Base-by-base conservation (phyloP, 2,329 filamentous ascomycete genomes). In the Nemania abortiva region DNA sequence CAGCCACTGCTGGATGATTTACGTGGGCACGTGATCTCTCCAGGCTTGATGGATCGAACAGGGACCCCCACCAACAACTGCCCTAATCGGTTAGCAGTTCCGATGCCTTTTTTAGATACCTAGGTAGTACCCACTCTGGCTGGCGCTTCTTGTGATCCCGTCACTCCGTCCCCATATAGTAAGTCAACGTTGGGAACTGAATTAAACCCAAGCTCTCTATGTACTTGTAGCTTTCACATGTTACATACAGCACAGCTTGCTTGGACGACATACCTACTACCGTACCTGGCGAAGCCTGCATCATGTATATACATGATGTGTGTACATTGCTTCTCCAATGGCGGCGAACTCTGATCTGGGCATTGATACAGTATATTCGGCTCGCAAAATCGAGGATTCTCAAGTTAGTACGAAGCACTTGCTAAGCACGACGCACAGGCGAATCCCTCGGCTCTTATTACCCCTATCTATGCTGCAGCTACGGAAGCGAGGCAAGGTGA, bases 401-500 rank as follows among this genome's bases (percentile, higher is more conserved):
- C 15, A 6, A 37, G 34, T 15, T 9, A 47, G 42, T 68, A 54
- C 53, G n/a, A 65, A 34, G 20, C 61, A n/a, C 39, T 49, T 29
- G 60, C 34, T 34, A 29, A 68, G 55, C 47, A 60, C 20, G 62
- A 57, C 45, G 42, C 52, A 61, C 45, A 54, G 56, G 52, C 50
- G 15, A 60, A 56, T 42, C 10, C 49, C 61, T 68, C 66, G 47
- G 47, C 53, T 63, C 53, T 63, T 60, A 29, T 59, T 60, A 50
- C 63, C 66, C 63, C 66, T 62, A 65, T 65, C 42, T 60, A 42
- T 60, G 62, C 45, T 47, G 47, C 22, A 27, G 27, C 42, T 42
- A 60, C 59, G 65, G 20, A 55, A 52, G 55, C 50, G 39, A 68
- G 50, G 55, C 31, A 68, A 62, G 54, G 55, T 59, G 60, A 61